Evolutionary conservation across 1,139 yeast genomes (phyloP).

Genomic region (Fermentozyma sake): DNA sequence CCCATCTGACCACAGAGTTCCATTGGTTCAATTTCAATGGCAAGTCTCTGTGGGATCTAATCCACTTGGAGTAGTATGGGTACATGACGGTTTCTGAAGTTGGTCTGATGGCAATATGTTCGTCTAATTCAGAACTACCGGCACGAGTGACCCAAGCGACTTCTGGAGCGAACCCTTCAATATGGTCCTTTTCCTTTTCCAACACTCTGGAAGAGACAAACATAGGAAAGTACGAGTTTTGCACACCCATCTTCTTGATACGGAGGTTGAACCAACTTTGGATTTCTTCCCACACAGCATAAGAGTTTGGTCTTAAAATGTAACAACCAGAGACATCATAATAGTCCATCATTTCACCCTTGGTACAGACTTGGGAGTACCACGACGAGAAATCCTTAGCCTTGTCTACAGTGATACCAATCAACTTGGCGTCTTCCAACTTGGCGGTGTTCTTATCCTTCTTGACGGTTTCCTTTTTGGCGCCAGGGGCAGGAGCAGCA

Average conservation of each 20-base stretch:
- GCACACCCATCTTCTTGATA: constrained; percentile 86
- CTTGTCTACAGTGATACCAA: constrained; percentile 95
- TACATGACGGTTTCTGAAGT: constrained; percentile 99
- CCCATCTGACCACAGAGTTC: constrained; percentile 99
- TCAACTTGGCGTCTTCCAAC: constrained; percentile 83
- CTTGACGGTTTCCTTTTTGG: constrained; percentile 19
- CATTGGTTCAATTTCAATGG: constrained; percentile 96
- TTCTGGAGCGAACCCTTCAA: constrained; percentile 99
- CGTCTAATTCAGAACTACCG: constrained; percentile 89
- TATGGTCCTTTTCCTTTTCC: constrained; percentile 97
- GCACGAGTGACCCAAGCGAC: constrained; percentile 99
- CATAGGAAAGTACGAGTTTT: constrained; percentile 97
- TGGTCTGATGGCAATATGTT: constrained; percentile 98
- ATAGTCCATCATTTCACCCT: constrained; percentile 97
- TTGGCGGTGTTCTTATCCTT: constrained; percentile 47
- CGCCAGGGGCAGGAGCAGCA: constrained; percentile 22
- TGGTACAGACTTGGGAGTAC: constrained; percentile 93
- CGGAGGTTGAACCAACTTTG: constrained; percentile 79
- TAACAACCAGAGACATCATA: constrained; percentile 99
- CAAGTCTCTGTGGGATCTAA: constrained; percentile 95
- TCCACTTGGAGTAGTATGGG: constrained; percentile 99
- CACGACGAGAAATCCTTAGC: constrained; percentile 89
- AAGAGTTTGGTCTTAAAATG: constrained; percentile 94
- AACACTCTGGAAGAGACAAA: constrained; percentile 89
- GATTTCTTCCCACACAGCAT: constrained; percentile 90